Evolutionary conservation across 768 basidiomycete species (phyloP), one percentile per base, ranked within the genome.

Genomic region (Dacryopinax primogenitus): DNA sequence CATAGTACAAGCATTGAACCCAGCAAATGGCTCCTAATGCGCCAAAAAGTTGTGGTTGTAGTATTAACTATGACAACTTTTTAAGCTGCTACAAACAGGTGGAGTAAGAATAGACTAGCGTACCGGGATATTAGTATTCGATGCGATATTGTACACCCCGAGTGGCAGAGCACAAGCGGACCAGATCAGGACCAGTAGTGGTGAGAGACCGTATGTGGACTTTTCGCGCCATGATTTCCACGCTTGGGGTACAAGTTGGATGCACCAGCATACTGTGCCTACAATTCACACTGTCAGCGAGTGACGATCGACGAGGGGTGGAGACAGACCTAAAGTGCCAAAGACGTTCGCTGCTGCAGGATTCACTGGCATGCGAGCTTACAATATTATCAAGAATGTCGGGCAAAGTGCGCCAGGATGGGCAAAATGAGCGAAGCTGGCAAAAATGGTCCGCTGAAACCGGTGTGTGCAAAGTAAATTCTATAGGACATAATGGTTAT

Each of bases 221-320:
- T 89, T 86, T n/a, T 77, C 76, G 33, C 82, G 78, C 76, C 82
- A 86, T 67, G 81, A 86, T 73, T 91, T 89, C 82, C 83, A 82
- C 26, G 88, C 78, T 68, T 89, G 87, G 6, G 87, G 88, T 33
- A 88, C 72, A 15, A 89, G 73, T 68, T 76, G 72, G 3, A 58
- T 58, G 26, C 51, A 58, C 51, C 51, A 58, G 30, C 51, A 58
- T 28, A 58, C 21, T 9, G 51, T 58, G 51, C 51, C 51, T 58
- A 58, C 9, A 58, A 13, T 21, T 15, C 51, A 3, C 13, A 9
- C 3, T 28, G 51, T 13, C 18, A 30, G 7, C 13, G 18, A 6
- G 32, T 21, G 26, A 58, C 9, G 13, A 13, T 9, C 37, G n/a
- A 11, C 37, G 12, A 39, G 11, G 11, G 12, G 26, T 58, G 26